A percentile compares a stretch with the other conserved stretches of the same genome.
phyloP scores from a whole-genome alignment of 345 rosid genomes.

The Combretum micranthum region DNA sequence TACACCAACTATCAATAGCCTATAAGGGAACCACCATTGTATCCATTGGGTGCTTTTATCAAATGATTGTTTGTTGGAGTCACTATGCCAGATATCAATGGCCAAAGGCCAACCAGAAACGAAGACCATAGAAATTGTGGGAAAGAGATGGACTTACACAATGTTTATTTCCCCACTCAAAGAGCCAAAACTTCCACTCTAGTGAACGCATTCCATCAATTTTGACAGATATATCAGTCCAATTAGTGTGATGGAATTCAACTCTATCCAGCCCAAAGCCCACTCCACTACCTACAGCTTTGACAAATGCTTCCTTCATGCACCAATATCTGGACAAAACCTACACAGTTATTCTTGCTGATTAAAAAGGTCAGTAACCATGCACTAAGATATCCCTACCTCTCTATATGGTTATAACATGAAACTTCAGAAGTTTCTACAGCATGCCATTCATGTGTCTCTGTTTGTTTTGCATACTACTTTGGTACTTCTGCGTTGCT shows the following conservation, averaged over 20 bases:
- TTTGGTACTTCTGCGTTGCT: too few species aligned
- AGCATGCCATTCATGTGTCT: too few species aligned
- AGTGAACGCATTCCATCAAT: slow-evolving; percentile 25
- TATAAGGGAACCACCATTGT: too few species aligned
- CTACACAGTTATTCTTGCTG: not conserved
- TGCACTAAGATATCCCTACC: too few species aligned
- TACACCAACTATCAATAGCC: too few species aligned
- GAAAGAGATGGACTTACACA: slow-evolving; percentile 25
- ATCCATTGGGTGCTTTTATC: too few species aligned
- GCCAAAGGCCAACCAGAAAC: not conserved
- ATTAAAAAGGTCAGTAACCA: too few species aligned
- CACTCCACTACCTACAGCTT: slow-evolving; percentile 58
- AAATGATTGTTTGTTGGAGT: too few species aligned
- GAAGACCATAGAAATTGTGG: not conserved
- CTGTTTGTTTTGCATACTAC: too few species aligned
- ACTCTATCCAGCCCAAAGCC: slow-evolving; percentile 34
- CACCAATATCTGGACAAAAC: slow-evolving; percentile 47
- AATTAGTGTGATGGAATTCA: slow-evolving; percentile 50
- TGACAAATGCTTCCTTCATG: slow-evolving; percentile 71
- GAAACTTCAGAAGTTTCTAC: too few species aligned
- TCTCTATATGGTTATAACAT: too few species aligned
- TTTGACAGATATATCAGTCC: slow-evolving; percentile 37
- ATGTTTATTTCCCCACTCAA: slow-evolving; percentile 31
- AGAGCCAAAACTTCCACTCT: slow-evolving; percentile 56
- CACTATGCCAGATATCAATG: too few species aligned